A percentile compares a stretch with the other conserved stretches of the same genome.
Conservation (phyloP, 2,329 filamentous ascomycete genomes). For the Aspergillus japonicus region DNA sequence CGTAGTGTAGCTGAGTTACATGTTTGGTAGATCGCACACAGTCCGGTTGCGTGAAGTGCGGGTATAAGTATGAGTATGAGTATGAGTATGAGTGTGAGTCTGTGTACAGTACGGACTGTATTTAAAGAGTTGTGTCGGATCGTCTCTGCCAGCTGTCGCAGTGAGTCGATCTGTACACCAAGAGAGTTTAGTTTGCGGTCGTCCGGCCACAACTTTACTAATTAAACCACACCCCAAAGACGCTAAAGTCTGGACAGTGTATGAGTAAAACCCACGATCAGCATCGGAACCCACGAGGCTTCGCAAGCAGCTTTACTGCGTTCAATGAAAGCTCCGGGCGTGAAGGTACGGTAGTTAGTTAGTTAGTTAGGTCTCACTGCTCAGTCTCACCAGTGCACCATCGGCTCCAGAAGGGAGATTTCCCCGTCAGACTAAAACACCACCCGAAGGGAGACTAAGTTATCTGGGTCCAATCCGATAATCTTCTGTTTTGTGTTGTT, state of each 20-base stretch:
- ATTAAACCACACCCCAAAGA: neutral
- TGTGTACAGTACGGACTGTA: too few species aligned
- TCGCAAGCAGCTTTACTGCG: neutral
- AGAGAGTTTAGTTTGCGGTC: neutral
- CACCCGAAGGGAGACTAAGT: neutral
- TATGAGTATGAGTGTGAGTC: too few species aligned
- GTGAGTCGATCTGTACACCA: neutral
- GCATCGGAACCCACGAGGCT: neutral
- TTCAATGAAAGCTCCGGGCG: neutral
- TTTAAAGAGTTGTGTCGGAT: neutral
- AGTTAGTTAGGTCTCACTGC: neutral
- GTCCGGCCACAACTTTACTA: neutral
- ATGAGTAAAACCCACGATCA: neutral
- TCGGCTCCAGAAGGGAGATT: conserved; percentile 4
- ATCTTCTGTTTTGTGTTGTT: neutral
- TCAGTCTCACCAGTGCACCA: neutral
- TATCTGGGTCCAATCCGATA: neutral
- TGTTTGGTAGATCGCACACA: too few species aligned
- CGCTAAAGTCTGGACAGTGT: neutral
- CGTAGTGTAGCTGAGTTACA: too few species aligned
- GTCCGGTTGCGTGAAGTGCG: too few species aligned
- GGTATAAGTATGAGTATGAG: too few species aligned
- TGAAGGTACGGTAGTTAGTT: neutral
- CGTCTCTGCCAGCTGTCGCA: neutral
- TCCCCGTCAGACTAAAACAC: conserved; percentile 1